Percentiles rank a stretch among this genome's conserved stretches.
Evolutionary conservation across 1,284 basidiomycete genomes (phyloP).

Genomic region (Cryptococcus maquisensis): DNA sequence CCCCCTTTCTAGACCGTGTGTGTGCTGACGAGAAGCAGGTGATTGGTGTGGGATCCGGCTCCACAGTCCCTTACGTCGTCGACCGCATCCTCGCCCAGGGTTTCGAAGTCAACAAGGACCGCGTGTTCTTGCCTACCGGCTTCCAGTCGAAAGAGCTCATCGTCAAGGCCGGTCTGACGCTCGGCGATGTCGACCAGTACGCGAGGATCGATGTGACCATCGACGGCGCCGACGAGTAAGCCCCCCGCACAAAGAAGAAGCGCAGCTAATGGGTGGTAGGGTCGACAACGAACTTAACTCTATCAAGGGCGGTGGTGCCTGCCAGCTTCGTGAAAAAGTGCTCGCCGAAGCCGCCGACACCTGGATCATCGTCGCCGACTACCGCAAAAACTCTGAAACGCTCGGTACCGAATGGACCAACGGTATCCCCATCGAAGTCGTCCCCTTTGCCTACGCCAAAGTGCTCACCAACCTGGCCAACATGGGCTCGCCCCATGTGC

Average conservation of each 20-base stretch:
- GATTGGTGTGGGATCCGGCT: slow-evolving; percentile 88
- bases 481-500: slow-evolving; percentile 46
- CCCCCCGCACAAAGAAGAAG: slow-evolving; percentile 7
- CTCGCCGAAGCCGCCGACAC: slow-evolving; percentile 92
- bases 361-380: slow-evolving; percentile 94
- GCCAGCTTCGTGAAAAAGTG: slow-evolving; percentile 95
- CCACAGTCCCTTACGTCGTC: slow-evolving; percentile 96
- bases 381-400: slow-evolving; percentile 80
- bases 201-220: slow-evolving; percentile 89
- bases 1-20: not conserved
- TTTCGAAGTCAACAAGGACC: slow-evolving; percentile 64
- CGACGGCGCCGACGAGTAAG: slow-evolving; percentile 94
- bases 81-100: slow-evolving; percentile 90
- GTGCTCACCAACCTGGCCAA: slow-evolving; percentile 64
- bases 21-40: slow-evolving; percentile 53
- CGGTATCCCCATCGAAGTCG: slow-evolving; percentile 94
- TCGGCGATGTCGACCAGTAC: slow-evolving; percentile 92
- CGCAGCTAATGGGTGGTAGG: slow-evolving; percentile 50
- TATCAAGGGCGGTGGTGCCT: slow-evolving; percentile 97
- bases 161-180: slow-evolving; percentile 67
- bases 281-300: slow-evolving; percentile 85
- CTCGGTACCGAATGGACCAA: slow-evolving; percentile 82
- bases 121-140: slow-evolving; percentile 88
- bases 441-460: slow-evolving; percentile 90
- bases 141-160: slow-evolving; percentile 97